Base-by-base conservation (phyloP, 2,329 filamentous ascomycete species). In the Fusarium odoratissimum region DNA sequence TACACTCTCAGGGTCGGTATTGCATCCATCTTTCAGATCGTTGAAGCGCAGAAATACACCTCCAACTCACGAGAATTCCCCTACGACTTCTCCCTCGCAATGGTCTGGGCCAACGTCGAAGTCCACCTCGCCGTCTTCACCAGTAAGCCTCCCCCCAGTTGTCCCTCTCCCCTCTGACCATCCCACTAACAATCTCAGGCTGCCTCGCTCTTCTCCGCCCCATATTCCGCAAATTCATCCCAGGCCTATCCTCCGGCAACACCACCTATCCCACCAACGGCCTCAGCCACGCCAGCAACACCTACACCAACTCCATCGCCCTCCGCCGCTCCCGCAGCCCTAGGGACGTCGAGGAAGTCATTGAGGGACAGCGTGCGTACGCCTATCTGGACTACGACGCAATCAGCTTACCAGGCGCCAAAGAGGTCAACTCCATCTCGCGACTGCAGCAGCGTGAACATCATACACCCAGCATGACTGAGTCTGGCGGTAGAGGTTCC, bases 171-270 rank as follows among this genome's bases (percentile, higher is more conserved):
- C 5, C 17, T 5, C 2, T n/a, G 2, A 48, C 21, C 16, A 33
- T 23, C 33, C 49, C 9, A 28, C 46, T 72, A 23, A 72, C 46
- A 11, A 17, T 1, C 13, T 2, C 14, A 61, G 70, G 70, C 21
- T 69, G 69, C 16, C 60, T 72, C 11, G 65, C 60, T 37, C 65
- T 72, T 9, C 70, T 72, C 9, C 65, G 69, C 9, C 70, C 70
- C 2, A 72, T 72, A 5, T 73, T 72, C 30, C 70, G 70, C 56
- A 72, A 73, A 35, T 58, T 73, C 23, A 70, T 72, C 17, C 70
- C 69, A 11, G 70, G 69, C 6, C 57, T 72, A 3, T 64, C 57
- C 4, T 51, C 60, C 1, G 70, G 70, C 46, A 48, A 66, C 14
- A 73, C 51, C 6, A 73, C 42, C 10, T 73, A 73, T 16, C 55